These are phyloP conservation scores for Penicillium fuscoglaucum DNA, from an alignment of 2,329 filamentous ascomycete genomes.

Conservation along the genomic window DNA sequence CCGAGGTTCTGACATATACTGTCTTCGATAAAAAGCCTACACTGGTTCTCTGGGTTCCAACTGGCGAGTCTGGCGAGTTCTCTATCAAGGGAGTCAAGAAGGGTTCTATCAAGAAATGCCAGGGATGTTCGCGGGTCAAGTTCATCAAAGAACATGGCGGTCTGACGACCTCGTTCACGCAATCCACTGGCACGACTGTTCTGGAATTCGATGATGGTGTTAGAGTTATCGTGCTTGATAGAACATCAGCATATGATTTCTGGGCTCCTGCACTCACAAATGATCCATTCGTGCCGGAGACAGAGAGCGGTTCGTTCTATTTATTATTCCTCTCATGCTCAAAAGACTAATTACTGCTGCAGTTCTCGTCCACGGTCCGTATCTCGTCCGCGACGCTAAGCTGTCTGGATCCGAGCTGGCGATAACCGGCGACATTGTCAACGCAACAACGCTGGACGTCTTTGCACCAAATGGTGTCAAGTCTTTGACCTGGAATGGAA, in stretches of 20 bases:
- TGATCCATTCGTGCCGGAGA: constrained; percentile 48
- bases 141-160: constrained; percentile 44
- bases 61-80: constrained; percentile 58
- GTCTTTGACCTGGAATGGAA: constrained; percentile 55
- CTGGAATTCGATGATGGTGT: constrained; percentile 50
- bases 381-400: constrained; percentile 51
- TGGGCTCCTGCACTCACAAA: constrained; percentile 55
- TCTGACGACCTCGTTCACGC: constrained; percentile 52
- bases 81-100: constrained; percentile 44
- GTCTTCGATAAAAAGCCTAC: constrained; percentile 49
- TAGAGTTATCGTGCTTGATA: constrained; percentile 55
- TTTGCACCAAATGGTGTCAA: constrained; percentile 51
- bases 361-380: constrained; percentile 56
- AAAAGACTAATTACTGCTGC: not conserved
- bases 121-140: constrained; percentile 45
- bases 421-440: constrained; percentile 50
- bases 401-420: constrained; percentile 41
- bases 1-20: constrained; percentile 56
- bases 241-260: constrained; percentile 56
- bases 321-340: rapidly evolving
- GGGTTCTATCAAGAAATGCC: constrained; percentile 42
- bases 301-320: constrained; percentile 46
- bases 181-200: constrained; percentile 51
- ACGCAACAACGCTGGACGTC: constrained; percentile 47
- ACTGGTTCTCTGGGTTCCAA: constrained; percentile 56